Evolutionary conservation across 208 protist species (phyloP), one percentile per base, ranked within the genome.

Genomic region (Lotmaria passim): DNA sequence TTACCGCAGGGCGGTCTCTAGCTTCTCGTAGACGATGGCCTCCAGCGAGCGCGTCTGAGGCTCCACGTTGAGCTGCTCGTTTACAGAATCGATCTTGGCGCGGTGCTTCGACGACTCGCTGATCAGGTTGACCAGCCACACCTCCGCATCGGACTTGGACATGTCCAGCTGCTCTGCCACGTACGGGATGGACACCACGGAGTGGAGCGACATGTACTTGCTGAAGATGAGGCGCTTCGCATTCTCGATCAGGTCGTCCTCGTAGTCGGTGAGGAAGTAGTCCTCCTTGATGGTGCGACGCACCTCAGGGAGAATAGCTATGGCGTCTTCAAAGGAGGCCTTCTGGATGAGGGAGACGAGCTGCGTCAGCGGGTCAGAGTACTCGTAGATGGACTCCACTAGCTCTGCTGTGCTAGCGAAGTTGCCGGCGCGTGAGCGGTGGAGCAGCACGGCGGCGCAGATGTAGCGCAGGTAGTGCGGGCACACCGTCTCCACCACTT

Each of bases 381-480:
- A 97, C 69, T 96, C 86, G 64, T 94, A 87, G 34, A 92, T 86
- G 52, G 78, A 79, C 65, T 77, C 77, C 19, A 85, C 87, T 72
- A 92, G 87, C 60, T 69, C 71, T 11, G 85, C 86, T 2, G 91
- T 71, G 36, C 73, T 83, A 66, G 81, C 77, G 63, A 93, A 87
- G 79, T 91, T 88, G 63, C 67, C 75, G 53, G 80, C 72, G n/a
- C 87, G 82, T 24, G 75, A 88, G 59, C 81, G 84, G 78, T 96
- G 94, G 15, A 96, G 76, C 44, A 97, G 77, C 17, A 84, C 83
- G 2, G 93, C 93, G 39, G 91, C 91, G 74, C 84, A 90, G 66
- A 96, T 86, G 81, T 97, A 97, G 33, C 93, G 86, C 64, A 97
- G 77, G 75, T 92, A 89, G 75, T 97, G 93, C 43, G 93, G 93